Evolutionary conservation across 75 land plant genomes (phyloP).

Genomic region (Azolla pinnata): DNA sequence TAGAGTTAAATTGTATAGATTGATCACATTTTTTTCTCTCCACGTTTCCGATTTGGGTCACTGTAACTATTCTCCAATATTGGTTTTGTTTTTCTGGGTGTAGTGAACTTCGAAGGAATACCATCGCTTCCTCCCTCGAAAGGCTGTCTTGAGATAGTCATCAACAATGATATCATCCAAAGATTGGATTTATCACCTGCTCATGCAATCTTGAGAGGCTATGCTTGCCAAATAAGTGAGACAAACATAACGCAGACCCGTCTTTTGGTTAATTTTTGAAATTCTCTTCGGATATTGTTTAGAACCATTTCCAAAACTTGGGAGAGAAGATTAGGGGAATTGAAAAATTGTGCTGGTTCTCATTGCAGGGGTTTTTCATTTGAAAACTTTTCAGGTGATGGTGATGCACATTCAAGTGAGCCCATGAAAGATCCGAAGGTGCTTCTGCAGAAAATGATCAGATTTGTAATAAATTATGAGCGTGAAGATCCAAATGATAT

Average conservation of each 20-base stretch:
- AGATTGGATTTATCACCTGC: constrained; percentile 60
- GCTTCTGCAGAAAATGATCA: constrained; percentile 59
- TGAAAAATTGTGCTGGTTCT: not conserved
- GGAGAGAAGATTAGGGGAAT: too few relatives aligned
- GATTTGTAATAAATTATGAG: constrained; percentile 67
- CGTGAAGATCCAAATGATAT: constrained; percentile 62
- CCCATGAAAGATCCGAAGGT: constrained; percentile 35
- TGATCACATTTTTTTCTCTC: too few relatives aligned
- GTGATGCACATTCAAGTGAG: constrained; percentile 13
- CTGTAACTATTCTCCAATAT: too few relatives aligned
- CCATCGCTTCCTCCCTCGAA: constrained; percentile 71
- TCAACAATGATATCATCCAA: constrained; percentile 44
- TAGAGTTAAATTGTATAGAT: too few relatives aligned
- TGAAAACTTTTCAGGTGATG: constrained; percentile 25
- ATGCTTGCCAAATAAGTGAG: constrained; percentile 30
- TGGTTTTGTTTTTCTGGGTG: too few relatives aligned
- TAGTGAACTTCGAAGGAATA: too few relatives aligned
- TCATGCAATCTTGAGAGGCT: constrained; percentile 33
- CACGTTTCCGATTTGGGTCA: too few relatives aligned
- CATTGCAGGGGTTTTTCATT: constrained; percentile 7
- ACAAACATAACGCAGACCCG: not conserved
- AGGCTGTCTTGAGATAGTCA: constrained; percentile 62
- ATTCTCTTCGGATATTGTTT: not conserved
- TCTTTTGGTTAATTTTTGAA: not conserved
- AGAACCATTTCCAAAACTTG: not conserved